Percentiles rank a stretch among this genome's conserved stretches.
These are phyloP conservation scores for Paragyromitra xinjiangensis DNA, from an alignment of 495 filamentous ascomycete genomes.

Conservation along the genomic window DNA sequence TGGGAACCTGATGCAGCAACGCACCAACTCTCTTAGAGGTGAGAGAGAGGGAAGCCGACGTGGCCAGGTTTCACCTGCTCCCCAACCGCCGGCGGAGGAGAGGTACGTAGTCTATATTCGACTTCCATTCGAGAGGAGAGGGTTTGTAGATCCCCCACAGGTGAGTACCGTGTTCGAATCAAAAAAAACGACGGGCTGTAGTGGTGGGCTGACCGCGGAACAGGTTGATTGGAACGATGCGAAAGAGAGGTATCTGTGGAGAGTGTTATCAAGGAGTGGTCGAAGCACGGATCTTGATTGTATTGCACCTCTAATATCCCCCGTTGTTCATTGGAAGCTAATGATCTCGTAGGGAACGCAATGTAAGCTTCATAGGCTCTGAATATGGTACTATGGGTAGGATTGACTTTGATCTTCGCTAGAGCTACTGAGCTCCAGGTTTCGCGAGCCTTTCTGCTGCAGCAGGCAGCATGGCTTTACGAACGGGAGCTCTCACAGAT, in stretches of 20 bases:
- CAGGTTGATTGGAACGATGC: constrained; percentile 76
- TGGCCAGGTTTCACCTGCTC: constrained; percentile 43
- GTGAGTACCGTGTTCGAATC: constrained; percentile 63
- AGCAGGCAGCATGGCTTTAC: constrained; percentile 94
- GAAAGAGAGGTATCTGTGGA: constrained; percentile 92
- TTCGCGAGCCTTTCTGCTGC: constrained; percentile 84
- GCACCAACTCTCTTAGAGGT: constrained; percentile 51
- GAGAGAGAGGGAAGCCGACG: constrained; percentile 52
- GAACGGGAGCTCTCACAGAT: constrained; percentile 89
- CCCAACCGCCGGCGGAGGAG: constrained; percentile 54
- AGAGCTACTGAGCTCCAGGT: constrained; percentile 68
- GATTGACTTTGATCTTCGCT: constrained; percentile 44
- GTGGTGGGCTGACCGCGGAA: constrained; percentile 23
- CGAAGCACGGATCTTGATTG: constrained; percentile 83
- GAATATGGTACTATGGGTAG: constrained; percentile 32
- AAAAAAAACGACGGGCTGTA: constrained; percentile 63
- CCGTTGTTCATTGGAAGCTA: constrained; percentile 42
- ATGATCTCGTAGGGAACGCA: constrained; percentile 72
- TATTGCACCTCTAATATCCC: constrained; percentile 60
- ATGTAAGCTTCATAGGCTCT: constrained; percentile 66
- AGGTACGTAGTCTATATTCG: constrained; percentile 82
- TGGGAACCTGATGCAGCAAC: constrained; percentile 38
- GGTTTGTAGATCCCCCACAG: constrained; percentile 88
- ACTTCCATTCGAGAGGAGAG: constrained; percentile 83
- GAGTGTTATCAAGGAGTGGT: constrained; percentile 76